Evolutionary conservation across 169 alveolate genomes (phyloP).

Genomic region (Blepharisma undulans): DNA sequence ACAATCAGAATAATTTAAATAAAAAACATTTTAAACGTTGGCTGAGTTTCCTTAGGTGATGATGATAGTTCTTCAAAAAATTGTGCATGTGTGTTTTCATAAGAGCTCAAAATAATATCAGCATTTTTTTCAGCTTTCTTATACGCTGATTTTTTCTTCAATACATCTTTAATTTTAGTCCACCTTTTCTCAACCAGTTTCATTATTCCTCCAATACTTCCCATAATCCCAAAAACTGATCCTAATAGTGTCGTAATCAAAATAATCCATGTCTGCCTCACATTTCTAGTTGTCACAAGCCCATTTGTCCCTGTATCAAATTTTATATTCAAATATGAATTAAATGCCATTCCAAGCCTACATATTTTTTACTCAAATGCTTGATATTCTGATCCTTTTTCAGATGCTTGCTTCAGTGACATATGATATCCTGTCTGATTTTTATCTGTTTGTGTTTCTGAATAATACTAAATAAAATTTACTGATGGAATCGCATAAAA

Average conservation of each 20-base stretch:
- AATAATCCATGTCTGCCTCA: neutral
- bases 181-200: neutral
- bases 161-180: neutral
- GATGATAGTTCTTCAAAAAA: neutral
- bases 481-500: slow-evolving; percentile 14
- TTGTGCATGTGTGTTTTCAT: neutral
- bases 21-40: neutral
- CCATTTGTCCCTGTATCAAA: neutral
- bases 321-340: neutral
- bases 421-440: slow-evolving; percentile 29
- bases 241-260: neutral
- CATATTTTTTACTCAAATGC: neutral
- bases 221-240: slow-evolving; percentile 16
- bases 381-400: neutral
- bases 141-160: neutral
- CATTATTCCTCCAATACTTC: neutral
- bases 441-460: neutral
- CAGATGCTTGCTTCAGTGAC: neutral
- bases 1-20: no score
- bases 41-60: neutral
- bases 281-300: neutral
- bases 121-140: neutral
- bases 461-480: neutral
- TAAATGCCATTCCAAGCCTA: neutral
- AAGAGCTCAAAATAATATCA: neutral